These are phyloP conservation scores for Simmondsia chinensis DNA, from an alignment of 148 eudicot species.

Conservation along the genomic window DNA sequence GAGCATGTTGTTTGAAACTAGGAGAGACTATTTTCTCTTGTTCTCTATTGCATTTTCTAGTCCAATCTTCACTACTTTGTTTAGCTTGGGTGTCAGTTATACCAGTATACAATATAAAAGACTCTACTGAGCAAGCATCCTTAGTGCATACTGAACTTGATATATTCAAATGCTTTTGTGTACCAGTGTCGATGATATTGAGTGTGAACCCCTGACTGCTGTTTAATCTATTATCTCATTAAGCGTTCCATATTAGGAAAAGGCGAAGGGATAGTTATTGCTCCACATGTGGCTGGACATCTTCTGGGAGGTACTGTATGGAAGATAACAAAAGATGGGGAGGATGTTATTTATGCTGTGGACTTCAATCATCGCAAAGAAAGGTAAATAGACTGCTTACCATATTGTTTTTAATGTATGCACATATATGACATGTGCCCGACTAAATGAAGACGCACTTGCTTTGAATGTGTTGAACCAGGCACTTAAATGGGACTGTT, in stretches of 20 bases:
- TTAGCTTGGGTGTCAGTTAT: no score
- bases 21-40: no score
- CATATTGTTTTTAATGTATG: neutral
- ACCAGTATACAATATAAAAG: no score
- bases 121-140: no score
- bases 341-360: constrained; percentile 92
- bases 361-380: constrained; percentile 98
- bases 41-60: no score
- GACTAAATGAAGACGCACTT: no score
- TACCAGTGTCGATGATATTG: constrained; percentile 3
- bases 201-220: constrained; percentile 1
- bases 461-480: constrained; percentile 24
- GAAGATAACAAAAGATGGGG: constrained; percentile 95
- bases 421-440: no score
- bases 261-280: constrained; percentile 97
- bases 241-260: constrained; percentile 40
- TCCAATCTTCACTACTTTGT: no score
- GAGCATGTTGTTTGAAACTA: no score
- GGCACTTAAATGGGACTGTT: constrained; percentile 97
- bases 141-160: no score
- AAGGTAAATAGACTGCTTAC: constrained; percentile 36
- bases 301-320: constrained; percentile 92
- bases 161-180: neutral
- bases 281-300: constrained; percentile 96
- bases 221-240: constrained; percentile 1